These are phyloP conservation scores for Volvox carteri DNA, from an alignment of 163 green algal genomes.

Conservation along the genomic window DNA sequence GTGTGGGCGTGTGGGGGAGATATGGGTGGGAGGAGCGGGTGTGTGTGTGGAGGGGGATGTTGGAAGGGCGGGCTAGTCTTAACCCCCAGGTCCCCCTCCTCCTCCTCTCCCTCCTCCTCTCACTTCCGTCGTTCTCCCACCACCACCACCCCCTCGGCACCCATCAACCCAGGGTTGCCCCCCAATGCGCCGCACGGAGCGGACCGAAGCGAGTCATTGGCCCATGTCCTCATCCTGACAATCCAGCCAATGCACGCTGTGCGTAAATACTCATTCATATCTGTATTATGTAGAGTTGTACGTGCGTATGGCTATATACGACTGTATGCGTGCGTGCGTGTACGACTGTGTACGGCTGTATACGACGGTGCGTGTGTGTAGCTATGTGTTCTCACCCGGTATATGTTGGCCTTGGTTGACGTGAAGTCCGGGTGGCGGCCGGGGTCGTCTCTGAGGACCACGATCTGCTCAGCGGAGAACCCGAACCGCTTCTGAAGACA, in stretches of 20 bases:
- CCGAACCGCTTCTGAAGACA: constrained; percentile 77
- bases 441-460: constrained; percentile 82
- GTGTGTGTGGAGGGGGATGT: neutral
- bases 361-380: too few species aligned
- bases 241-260: too few species aligned
- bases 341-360: too few species aligned
- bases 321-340: too few species aligned
- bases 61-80: neutral
- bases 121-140: neutral
- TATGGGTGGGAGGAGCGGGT: neutral
- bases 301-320: too few species aligned
- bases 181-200: too few species aligned
- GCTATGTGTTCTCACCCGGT: constrained; percentile 44
- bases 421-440: constrained; percentile 57
- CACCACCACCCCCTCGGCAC: neutral
- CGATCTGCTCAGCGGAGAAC: constrained; percentile 74
- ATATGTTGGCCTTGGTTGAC: constrained; percentile 81
- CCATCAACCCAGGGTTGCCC: neutral
- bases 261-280: too few species aligned
- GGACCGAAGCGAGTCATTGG: too few species aligned
- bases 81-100: neutral
- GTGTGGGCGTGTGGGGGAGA: too few species aligned
- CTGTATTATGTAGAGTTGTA: too few species aligned
- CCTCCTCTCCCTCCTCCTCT: neutral
- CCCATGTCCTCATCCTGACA: too few species aligned